Evolutionary conservation across 306 rosid species (phyloP).

Genomic region (Cucurbita ficifolia): DNA sequence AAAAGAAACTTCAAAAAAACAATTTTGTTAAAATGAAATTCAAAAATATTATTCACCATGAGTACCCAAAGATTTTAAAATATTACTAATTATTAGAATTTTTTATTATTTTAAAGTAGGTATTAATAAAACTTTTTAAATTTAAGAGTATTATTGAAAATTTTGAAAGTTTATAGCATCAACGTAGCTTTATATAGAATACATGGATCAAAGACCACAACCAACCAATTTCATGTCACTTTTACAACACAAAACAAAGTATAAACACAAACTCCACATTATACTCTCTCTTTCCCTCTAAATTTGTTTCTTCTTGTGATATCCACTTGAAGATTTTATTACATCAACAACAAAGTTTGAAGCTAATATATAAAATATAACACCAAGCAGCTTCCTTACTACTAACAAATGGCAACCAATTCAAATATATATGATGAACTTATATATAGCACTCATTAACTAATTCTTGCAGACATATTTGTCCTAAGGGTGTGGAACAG

Average conservation of each 20-base stretch:
- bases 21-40: too few species aligned
- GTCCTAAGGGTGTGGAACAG: not conserved
- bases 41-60: too few species aligned
- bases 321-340: slow-evolving; percentile 3
- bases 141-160: too few species aligned
- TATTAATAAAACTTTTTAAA: too few species aligned
- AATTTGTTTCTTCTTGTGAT: not conserved
- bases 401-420: not conserved
- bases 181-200: too few species aligned
- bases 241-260: not conserved
- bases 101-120: too few species aligned
- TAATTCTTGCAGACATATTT: not conserved
- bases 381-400: not conserved
- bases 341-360: not conserved
- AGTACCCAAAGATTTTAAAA: too few species aligned
- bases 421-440: not conserved
- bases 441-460: not conserved
- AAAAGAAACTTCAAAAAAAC: too few species aligned
- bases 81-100: too few species aligned
- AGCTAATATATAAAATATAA: not conserved
- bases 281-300: not conserved
- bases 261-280: not conserved
- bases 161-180: too few species aligned
- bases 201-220: too few species aligned
- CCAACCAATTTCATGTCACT: not conserved